These are phyloP conservation scores for Plenodomus biglobosus DNA, from an alignment of 2,329 filamentous ascomycete species.

Conservation along the genomic window DNA sequence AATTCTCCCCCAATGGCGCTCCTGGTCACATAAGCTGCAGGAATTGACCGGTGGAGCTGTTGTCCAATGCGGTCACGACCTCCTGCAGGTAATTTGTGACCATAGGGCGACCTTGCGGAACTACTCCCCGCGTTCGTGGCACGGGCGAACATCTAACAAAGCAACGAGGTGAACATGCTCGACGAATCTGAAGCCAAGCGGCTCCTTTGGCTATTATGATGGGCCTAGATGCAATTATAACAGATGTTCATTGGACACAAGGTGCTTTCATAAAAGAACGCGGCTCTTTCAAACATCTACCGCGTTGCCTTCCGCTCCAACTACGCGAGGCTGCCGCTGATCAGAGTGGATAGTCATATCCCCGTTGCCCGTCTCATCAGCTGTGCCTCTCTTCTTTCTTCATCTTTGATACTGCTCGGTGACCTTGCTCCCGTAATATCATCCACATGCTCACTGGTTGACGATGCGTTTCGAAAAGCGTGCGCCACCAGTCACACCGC, in stretches of 20 bases:
- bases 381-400: constrained; percentile 11
- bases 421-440: neutral
- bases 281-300: constrained; percentile 9
- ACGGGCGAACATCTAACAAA: constrained; percentile 7
- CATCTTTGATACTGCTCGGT: constrained; percentile 5
- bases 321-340: constrained; percentile 22
- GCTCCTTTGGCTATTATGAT: neutral
- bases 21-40: constrained; percentile 12
- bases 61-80: constrained; percentile 17
- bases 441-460: constrained; percentile 10
- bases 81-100: constrained; percentile 15
- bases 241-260: constrained; percentile 14
- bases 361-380: constrained; percentile 16
- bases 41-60: constrained; percentile 20
- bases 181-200: neutral
- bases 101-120: constrained; percentile 13
- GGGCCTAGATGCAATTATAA: constrained; percentile 12
- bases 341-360: constrained; percentile 12
- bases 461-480: constrained; percentile 31
- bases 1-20: constrained; percentile 27
- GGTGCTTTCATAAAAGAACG: constrained; percentile 5
- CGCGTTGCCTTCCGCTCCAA: constrained; percentile 14
- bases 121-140: constrained; percentile 26
- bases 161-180: neutral
- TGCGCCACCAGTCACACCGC: constrained; percentile 17